phyloP scores from a whole-genome alignment of 352 stramenopile species.

The Elongisporangium undulatum region DNA sequence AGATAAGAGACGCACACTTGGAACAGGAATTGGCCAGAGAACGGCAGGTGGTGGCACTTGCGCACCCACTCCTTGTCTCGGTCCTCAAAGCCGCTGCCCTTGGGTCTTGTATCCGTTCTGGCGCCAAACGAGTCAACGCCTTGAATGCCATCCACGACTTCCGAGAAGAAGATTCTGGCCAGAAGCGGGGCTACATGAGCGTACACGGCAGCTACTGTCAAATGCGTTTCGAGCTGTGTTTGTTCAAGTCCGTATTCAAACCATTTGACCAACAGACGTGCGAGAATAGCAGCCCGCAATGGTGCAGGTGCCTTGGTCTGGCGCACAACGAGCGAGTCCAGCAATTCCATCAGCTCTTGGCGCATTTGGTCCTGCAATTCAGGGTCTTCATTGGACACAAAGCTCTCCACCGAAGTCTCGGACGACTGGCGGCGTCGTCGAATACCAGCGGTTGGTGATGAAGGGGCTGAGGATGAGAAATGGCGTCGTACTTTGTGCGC shows the following conservation, averaged over 20 bases:
- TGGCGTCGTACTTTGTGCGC: slow-evolving; percentile 40
- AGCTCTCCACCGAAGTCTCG: slow-evolving; percentile 23
- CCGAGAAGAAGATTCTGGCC: slow-evolving; percentile 72
- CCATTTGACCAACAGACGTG: slow-evolving; percentile 80
- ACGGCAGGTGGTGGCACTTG: slow-evolving; percentile 68
- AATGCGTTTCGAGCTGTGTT: slow-evolving; percentile 54
- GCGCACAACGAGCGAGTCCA: slow-evolving; percentile 60
- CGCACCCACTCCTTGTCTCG: slow-evolving; percentile 73
- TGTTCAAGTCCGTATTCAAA: slow-evolving; percentile 65
- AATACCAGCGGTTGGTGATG: slow-evolving; percentile 4
- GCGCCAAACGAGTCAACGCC: slow-evolving; percentile 10
- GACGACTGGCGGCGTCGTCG: slow-evolving; percentile 18
- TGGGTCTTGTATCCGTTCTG: slow-evolving; percentile 4
- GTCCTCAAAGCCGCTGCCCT: slow-evolving; percentile 48
- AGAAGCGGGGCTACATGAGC: slow-evolving; percentile 51
- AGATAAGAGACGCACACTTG: slow-evolving; percentile 64
- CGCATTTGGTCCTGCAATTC: slow-evolving; percentile 55
- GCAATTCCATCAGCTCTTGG: slow-evolving; percentile 53
- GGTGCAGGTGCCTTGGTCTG: slow-evolving; percentile 23
- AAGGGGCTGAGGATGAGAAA: not conserved
- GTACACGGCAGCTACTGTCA: slow-evolving; percentile 61
- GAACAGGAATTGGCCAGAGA: slow-evolving; percentile 81
- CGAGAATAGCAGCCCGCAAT: slow-evolving; percentile 63
- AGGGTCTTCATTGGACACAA: slow-evolving; percentile 28
- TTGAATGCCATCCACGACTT: slow-evolving; percentile 54